These are phyloP conservation scores for Pyrenula massariospora DNA, from an alignment of 495 filamentous ascomycete species.

Conservation along the genomic window DNA sequence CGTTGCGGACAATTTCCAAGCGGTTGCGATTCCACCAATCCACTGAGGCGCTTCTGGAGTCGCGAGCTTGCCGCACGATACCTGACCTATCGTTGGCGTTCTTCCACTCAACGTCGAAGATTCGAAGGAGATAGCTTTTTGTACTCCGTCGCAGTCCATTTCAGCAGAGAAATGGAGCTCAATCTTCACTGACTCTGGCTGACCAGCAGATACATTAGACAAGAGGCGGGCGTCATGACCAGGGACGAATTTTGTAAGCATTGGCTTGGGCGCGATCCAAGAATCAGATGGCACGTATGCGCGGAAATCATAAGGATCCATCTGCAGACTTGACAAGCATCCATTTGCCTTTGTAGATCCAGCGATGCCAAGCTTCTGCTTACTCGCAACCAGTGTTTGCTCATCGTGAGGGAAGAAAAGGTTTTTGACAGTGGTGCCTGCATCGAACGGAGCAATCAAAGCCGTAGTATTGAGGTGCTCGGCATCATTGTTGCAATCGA, in stretches of 20 bases:
- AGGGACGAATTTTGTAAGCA: slow-evolving; percentile 54
- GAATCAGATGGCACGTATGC: slow-evolving; percentile 45
- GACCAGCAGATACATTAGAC: slow-evolving; percentile 31
- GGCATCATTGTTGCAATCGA: slow-evolving; percentile 40
- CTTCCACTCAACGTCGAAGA: slow-evolving; percentile 38
- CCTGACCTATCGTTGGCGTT: slow-evolving; percentile 24
- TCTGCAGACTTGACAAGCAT: slow-evolving; percentile 39
- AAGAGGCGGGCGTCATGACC: slow-evolving; percentile 51
- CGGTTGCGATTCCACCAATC: slow-evolving; percentile 38
- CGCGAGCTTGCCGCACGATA: slow-evolving; percentile 27
- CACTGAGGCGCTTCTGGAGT: slow-evolving; percentile 12
- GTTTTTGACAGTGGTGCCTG: slow-evolving; percentile 47
- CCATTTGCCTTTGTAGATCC: slow-evolving; percentile 37
- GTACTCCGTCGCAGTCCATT: slow-evolving; percentile 52
- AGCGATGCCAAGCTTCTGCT: slow-evolving; percentile 28
- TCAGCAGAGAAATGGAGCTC: slow-evolving; percentile 46
- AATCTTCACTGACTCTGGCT: slow-evolving; percentile 34
- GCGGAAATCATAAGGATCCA: slow-evolving; percentile 49
- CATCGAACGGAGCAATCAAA: slow-evolving; percentile 47
- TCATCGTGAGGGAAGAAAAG: slow-evolving; percentile 57
- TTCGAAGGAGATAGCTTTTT: slow-evolving; percentile 34
- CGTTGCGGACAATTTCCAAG: slow-evolving; percentile 43
- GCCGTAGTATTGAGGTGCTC: slow-evolving; percentile 15
- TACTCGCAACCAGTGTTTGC: slow-evolving; percentile 28
- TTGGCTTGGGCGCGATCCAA: slow-evolving; percentile 43